These are phyloP conservation scores for Aphanomyces cochlioides DNA, from an alignment of 352 stramenopile species.

Conservation along the genomic window DNA sequence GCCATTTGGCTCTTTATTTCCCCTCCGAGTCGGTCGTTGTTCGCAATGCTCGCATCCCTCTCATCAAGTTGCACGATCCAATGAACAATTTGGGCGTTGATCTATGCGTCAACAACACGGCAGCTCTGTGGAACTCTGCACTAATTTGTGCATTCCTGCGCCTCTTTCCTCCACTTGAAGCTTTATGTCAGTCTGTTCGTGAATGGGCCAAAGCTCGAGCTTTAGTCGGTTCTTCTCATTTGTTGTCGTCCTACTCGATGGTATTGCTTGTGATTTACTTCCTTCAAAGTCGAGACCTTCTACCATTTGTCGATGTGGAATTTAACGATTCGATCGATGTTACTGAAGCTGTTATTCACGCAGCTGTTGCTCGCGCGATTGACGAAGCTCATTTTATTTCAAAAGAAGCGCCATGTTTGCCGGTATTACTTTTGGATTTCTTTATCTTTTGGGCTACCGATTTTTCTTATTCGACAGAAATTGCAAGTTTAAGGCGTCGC, in stretches of 20 bases:
- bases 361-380: slow-evolving; percentile 6
- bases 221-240: slow-evolving; percentile 4
- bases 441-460: slow-evolving; percentile 70
- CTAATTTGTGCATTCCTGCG: slow-evolving; percentile 45
- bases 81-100: slow-evolving; percentile 48
- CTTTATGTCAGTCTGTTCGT: slow-evolving; percentile 13
- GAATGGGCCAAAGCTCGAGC: slow-evolving; percentile 5
- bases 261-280: slow-evolving; percentile 65
- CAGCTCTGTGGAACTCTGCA: slow-evolving; percentile 75
- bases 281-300: slow-evolving; percentile 46
- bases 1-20: slow-evolving; percentile 65
- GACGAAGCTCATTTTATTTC: neutral
- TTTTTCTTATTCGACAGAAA: slow-evolving; percentile 61
- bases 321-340: neutral
- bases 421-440: slow-evolving; percentile 51
- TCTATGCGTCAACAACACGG: slow-evolving; percentile 77
- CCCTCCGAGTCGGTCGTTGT: slow-evolving; percentile 38
- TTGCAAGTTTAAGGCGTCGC: slow-evolving; percentile 53
- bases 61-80: slow-evolving; percentile 56
- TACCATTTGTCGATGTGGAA: slow-evolving; percentile 45
- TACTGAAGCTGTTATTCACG: slow-evolving; percentile 31
- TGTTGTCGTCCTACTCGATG: slow-evolving; percentile 67
- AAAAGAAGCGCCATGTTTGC: slow-evolving; percentile 7
- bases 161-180: slow-evolving; percentile 8
- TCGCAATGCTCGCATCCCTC: slow-evolving; percentile 57